These are phyloP conservation scores for Astragalus membranaceus DNA, from an alignment of 306 rosid species.

Conservation along the genomic window DNA sequence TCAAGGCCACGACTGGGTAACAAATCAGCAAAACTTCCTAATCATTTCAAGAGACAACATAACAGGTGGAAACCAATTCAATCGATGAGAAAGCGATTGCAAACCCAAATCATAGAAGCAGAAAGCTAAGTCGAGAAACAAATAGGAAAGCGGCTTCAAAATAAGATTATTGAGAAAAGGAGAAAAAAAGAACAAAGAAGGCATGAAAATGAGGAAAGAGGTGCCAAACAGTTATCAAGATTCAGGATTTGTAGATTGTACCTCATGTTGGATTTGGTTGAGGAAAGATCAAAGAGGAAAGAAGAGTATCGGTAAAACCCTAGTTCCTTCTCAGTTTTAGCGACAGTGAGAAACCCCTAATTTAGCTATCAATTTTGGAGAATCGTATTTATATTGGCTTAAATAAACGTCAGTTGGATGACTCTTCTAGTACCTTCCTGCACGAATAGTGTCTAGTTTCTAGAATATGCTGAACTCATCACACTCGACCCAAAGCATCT, in stretches of 20 bases:
- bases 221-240: background rate
- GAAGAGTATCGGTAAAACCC: constrained; percentile 38
- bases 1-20: background rate
- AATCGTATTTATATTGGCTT: constrained; percentile 2
- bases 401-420: background rate
- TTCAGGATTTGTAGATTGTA: background rate
- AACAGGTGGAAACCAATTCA: background rate
- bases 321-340: constrained; percentile 15
- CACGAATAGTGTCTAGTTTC: background rate
- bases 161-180: background rate
- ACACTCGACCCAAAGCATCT: background rate
- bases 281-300: background rate
- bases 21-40: background rate
- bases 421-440: constrained; percentile 10
- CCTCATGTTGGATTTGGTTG: constrained; percentile 37
- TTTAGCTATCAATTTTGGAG: background rate
- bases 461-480: background rate
- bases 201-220: background rate
- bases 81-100: background rate
- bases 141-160: background rate
- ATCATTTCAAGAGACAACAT: background rate
- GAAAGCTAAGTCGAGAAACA: background rate
- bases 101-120: background rate
- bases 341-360: background rate
- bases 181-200: no score